Evolutionary conservation across 331 rosid species (phyloP).

Genomic region (Spiraea crenata): DNA sequence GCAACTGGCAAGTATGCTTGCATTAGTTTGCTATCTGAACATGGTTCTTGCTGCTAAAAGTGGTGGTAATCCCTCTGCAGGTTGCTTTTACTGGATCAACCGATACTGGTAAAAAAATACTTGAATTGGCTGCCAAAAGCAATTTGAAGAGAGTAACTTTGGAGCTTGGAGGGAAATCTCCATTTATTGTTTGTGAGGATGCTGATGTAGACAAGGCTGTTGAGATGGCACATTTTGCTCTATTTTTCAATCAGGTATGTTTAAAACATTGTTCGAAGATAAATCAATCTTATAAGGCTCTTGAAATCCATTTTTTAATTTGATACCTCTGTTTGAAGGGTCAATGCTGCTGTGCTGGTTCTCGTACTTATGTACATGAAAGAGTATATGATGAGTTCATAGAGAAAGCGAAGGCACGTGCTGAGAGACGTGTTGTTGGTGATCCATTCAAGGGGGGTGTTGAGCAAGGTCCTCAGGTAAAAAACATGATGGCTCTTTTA

Average conservation of each 20-base stretch:
- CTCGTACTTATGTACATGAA: conserved; percentile 91
- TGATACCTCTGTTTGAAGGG: conserved; percentile 51
- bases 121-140: conserved; percentile 70
- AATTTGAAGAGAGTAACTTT: conserved; percentile 78
- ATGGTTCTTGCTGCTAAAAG: not conserved
- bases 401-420: conserved; percentile 79
- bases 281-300: conserved; percentile 6
- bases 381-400: conserved; percentile 67
- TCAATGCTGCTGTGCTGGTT: conserved; percentile 94
- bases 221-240: conserved; percentile 81
- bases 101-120: conserved; percentile 65
- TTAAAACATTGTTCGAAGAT: conserved; percentile 3
- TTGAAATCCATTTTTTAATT: conserved; percentile 7
- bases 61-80: conserved; percentile 42
- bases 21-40: not conserved
- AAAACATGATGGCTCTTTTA: not conserved
- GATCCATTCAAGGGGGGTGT: conserved; percentile 78
- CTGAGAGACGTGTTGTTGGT: conserved; percentile 71
- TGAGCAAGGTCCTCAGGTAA: conserved; percentile 99
- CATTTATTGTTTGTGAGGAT: conserved; percentile 84
- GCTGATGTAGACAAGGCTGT: conserved; percentile 87
- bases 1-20: not conserved
- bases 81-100: conserved; percentile 95
- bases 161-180: conserved; percentile 97
- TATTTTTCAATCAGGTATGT: conserved; percentile 80